Evolutionary conservation across 108 stramenopile genomes (phyloP), one percentile per base, ranked within the genome.

Genomic region (Pseudonitzschia multistriata): DNA sequence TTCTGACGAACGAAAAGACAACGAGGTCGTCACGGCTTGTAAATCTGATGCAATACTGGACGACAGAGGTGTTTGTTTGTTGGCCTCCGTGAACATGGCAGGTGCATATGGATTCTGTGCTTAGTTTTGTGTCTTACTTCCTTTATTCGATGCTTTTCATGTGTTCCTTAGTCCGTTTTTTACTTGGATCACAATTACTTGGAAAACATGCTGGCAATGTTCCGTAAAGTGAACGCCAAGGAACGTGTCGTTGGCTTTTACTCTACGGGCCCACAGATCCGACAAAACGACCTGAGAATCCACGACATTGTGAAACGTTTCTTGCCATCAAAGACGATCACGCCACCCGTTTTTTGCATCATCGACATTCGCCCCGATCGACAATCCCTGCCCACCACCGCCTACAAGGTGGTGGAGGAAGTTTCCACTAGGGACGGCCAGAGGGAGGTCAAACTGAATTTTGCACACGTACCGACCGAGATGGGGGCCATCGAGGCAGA

Each of bases 161-260:
- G 0, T 36, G n/a, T 37, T 8, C 21, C 61, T 52, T 29, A 78
- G 80, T 59, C 82, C 71, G 85, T 99, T 57, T 94, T 91, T 86
- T 99, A 96, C 79, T 85, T 99, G 68, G 98, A 99, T 83, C 98
- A 99, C 86, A 98, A 97, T 72, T 99, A 85, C 71, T 74, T 99
- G 39, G 98, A 99, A 74, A 96, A 80, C 67, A 90, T 91, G 90
- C 66, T 88, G 31, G 75, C 54, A 47, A 88, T 93, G 87, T 90
- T 88, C 55, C 86, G 89, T 34, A 92, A 92, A 71, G 83, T 95
- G 13, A 90, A 88, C 62, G 91, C 94, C 76, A 92, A 91, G 67
- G 97, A 98, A 81, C 79, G 91, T 4, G 84, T 98, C 24, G 92
- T 98, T 61, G 97, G 97, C 33, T 98, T 96, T 74, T 98, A 98